Percentiles rank a stretch among this genome's conserved stretches.
These are phyloP conservation scores for Fusarium nematophilum DNA, from an alignment of 2,329 filamentous ascomycete species.

Conservation along the genomic window DNA sequence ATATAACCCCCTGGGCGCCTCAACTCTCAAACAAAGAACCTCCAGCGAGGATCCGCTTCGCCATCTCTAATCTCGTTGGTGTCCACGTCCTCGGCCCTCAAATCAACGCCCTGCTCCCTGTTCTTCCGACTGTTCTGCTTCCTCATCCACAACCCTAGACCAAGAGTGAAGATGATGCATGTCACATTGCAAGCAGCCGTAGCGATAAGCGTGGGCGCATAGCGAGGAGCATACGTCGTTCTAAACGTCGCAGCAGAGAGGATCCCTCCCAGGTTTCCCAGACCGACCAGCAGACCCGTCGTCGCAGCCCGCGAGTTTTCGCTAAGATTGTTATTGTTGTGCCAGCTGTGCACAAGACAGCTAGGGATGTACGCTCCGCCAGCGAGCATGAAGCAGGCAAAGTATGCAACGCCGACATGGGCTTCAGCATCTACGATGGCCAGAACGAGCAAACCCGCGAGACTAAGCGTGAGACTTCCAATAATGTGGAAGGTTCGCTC, in stretches of 20 bases:
- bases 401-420: conserved; percentile 59
- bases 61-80: conserved; percentile 28
- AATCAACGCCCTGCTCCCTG: conserved; percentile 21
- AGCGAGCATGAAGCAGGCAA: conserved; percentile 61
- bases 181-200: conserved; percentile 50
- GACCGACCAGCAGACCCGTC: conserved; percentile 58
- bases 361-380: conserved; percentile 58
- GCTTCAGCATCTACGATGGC: conserved; percentile 54
- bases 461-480: conserved; percentile 48
- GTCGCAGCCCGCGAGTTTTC: conserved; percentile 60
- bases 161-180: conserved; percentile 33
- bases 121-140: conserved; percentile 24
- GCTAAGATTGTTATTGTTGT: conserved; percentile 64
- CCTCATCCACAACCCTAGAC: conserved; percentile 34
- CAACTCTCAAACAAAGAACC: conserved; percentile 35
- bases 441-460: conserved; percentile 58
- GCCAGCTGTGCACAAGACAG: conserved; percentile 61
- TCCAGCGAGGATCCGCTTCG: conserved; percentile 23
- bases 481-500: conserved; percentile 60
- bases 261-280: conserved; percentile 62
- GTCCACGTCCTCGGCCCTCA: conserved; percentile 32
- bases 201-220: conserved; percentile 58
- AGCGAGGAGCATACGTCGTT: conserved; percentile 60
- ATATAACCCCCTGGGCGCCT: too few relatives aligned
- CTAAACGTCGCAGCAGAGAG: conserved; percentile 59